phyloP scores from a whole-genome alignment of 352 stramenopile genomes.

The Globisporangium cylindrosporum region DNA sequence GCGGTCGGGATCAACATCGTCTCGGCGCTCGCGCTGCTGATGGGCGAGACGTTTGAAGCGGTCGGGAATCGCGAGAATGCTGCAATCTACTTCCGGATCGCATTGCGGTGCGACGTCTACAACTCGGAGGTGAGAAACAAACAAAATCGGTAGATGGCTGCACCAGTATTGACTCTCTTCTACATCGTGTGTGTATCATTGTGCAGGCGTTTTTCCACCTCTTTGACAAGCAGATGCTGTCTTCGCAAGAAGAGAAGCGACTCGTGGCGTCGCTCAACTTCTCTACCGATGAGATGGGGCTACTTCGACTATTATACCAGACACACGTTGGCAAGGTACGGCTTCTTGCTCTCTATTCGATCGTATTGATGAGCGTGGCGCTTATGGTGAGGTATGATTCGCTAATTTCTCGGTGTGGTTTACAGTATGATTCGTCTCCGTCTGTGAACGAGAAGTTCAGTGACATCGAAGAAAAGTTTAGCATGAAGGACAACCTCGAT shows the following conservation, averaged over 20 bases:
- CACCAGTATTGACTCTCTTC: not conserved
- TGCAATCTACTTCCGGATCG: conserved; percentile 66
- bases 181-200: not conserved
- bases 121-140: conserved; percentile 48
- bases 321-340: conserved; percentile 64
- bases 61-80: conserved; percentile 84
- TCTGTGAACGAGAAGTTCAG: conserved; percentile 64
- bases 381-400: not conserved
- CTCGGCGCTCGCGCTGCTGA: conserved; percentile 71
- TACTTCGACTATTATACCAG: conserved; percentile 65
- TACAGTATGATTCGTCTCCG: conserved; percentile 55
- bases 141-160: not conserved
- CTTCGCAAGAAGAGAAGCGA: conserved; percentile 56
- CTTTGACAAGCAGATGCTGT: conserved; percentile 86
- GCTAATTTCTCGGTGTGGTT: not conserved
- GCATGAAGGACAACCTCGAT: conserved; percentile 60
- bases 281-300: conserved; percentile 45
- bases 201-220: conserved; percentile 76
- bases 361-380: not conserved
- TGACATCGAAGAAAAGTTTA: conserved; percentile 52
- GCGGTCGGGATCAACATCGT: conserved; percentile 66
- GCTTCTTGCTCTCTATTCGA: not conserved
- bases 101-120: conserved; percentile 79
- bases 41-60: conserved; percentile 81
- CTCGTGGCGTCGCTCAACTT: conserved; percentile 76